Evolutionary conservation across 257 asterid genomes (phyloP), one percentile per base, ranked within the genome.

Genomic region (Echium plantagineum): DNA sequence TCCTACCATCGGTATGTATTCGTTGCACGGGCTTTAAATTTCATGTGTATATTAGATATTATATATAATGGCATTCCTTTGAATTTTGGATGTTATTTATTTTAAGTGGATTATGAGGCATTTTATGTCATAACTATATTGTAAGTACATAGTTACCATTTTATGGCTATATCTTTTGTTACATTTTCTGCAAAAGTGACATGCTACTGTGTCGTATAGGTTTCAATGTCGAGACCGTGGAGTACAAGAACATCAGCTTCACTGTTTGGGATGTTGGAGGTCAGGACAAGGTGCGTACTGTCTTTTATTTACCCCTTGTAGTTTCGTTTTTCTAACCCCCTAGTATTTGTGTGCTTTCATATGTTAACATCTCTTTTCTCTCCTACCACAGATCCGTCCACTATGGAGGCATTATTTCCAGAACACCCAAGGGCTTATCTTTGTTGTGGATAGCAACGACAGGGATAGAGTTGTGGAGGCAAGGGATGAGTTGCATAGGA

Each of bases 361-460:
- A 26, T 9, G 15, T 31, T 5, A 18, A 30, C n/a, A 16, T 48
- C 19, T 5, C 46, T 3, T 8, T 35, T n/a, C 49, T 10, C 30
- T 21, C 32, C 28, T 48, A 10, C 31, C 46, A 16, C 65, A 72
- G 77, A 72, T 72, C 59, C 77, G 77, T 58, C 77, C 77, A 52
- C 46, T 72, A 60, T 72, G 77, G 73, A 72, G 77, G 77, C 72
- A 72, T 66, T 72, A 72, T 66, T 72, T 72, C 77, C 77, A 72
- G 47, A 72, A 72, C 66, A 72, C 77, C 7, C 77, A 72, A 61
- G 77, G 77, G 16, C 77, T 72, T 61, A 72, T 72, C 35, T 72
- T 72, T 63, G 77, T 72, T 51, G 77, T 72, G 56, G 77, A 72
- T 53, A 72, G 77, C 72, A 72, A 72, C 63, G 77, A 72, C 21